These are phyloP conservation scores for Penicillium sp. DNA, from an alignment of 2,329 filamentous ascomycete genomes.

Conservation along the genomic window DNA sequence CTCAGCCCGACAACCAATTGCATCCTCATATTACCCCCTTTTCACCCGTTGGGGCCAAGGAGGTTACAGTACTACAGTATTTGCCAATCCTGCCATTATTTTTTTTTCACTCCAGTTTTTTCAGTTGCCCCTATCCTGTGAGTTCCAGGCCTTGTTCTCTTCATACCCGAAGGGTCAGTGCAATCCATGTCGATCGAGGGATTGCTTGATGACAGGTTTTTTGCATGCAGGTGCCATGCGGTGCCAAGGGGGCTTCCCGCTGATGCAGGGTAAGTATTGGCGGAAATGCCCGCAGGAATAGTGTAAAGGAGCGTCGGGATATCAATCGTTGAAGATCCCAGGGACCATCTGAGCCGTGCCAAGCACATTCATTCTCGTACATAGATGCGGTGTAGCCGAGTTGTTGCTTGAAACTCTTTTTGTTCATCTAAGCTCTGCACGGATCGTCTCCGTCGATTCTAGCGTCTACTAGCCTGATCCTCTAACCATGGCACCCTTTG, in stretches of 20 bases:
- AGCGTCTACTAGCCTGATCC: constrained; percentile 20
- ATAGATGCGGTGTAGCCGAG: constrained; percentile 22
- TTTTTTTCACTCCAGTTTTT: neutral
- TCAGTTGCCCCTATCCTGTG: neutral
- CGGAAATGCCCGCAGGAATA: neutral
- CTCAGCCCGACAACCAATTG: constrained; percentile 10
- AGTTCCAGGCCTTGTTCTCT: neutral
- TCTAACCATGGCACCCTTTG: constrained; percentile 27
- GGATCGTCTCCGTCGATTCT: constrained; percentile 14
- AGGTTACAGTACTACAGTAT: constrained; percentile 3
- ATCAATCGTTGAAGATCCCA: constrained; percentile 2
- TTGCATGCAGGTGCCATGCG: constrained; percentile 1
- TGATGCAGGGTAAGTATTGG: neutral
- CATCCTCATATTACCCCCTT: constrained; percentile 15
- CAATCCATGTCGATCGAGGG: neutral
- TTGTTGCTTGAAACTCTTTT: constrained; percentile 10
- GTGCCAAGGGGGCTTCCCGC: neutral
- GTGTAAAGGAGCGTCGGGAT: neutral
- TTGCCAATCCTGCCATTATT: constrained; percentile 12
- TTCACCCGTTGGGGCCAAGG: constrained; percentile 15
- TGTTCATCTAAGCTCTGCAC: constrained; percentile 18
- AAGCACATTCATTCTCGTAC: constrained; percentile 4
- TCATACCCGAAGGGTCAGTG: constrained; percentile 7
- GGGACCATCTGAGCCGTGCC: neutral
- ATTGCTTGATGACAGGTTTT: neutral